phyloP scores from a whole-genome alignment of 345 rosid genomes.

The Citrus cavaleriei region DNA sequence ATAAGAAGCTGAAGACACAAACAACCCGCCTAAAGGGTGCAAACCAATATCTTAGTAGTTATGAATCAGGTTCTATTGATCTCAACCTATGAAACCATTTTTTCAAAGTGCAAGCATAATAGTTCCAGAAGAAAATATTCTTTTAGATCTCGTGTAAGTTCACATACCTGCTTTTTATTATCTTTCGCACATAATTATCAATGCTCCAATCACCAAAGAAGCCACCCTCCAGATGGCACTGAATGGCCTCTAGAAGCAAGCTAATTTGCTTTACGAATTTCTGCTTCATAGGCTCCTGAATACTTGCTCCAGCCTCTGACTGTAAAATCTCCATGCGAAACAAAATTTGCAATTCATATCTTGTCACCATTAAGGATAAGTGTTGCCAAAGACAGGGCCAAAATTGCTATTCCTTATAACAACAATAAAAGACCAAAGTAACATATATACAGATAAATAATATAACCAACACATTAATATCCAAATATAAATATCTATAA shows the following conservation, averaged over 20 bases:
- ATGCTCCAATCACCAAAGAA: constrained; percentile 97
- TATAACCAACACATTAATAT: neutral
- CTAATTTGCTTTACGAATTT: constrained; percentile 84
- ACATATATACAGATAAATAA: neutral
- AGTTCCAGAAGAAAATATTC: neutral
- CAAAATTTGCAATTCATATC: constrained; percentile 88
- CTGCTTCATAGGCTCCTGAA: constrained; percentile 47
- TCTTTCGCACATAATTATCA: constrained; percentile 68
- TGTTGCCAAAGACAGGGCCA: constrained; percentile 2
- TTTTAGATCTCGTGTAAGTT: neutral
- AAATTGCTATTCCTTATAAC: neutral
- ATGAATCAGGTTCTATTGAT: neutral
- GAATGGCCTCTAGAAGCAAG: constrained; percentile 66
- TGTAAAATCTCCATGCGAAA: constrained; percentile 92
- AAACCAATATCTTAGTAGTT: no score
- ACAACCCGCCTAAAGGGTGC: neutral
- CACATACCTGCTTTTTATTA: constrained; percentile 62
- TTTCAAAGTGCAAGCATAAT: neutral
- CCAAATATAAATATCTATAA: neutral
- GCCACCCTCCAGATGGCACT: constrained; percentile 76
- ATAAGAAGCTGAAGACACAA: neutral
- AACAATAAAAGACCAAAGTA: constrained; percentile 9
- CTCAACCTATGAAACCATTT: neutral
- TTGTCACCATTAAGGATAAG: constrained; percentile 59
- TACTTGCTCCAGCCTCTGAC: constrained; percentile 49